These are phyloP conservation scores for Aspergillus nanangensis DNA, from an alignment of 495 filamentous ascomycete genomes.

Conservation along the genomic window DNA sequence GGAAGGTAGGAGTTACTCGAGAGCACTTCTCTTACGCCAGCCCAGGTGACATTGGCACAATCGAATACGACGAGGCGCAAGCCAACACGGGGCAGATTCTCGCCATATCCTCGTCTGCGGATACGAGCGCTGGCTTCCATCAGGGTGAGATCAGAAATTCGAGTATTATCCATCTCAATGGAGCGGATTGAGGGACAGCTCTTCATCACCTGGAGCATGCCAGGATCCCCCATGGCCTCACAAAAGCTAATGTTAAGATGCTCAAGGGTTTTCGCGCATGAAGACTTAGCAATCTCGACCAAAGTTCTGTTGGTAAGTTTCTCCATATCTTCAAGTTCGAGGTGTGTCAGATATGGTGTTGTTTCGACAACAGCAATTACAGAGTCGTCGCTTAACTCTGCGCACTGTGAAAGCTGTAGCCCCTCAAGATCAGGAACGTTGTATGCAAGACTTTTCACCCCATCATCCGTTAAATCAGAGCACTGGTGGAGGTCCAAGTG, in stretches of 20 bases:
- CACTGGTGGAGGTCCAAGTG: constrained; percentile 86
- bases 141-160: constrained; percentile 81
- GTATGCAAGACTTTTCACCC: constrained; percentile 61
- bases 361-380: constrained; percentile 70
- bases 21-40: constrained; percentile 80
- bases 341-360: constrained; percentile 69
- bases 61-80: constrained; percentile 85
- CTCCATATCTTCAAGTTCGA: constrained; percentile 85
- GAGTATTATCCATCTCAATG: constrained; percentile 91
- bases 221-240: constrained; percentile 75
- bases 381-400: constrained; percentile 64
- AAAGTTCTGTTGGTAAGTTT: constrained; percentile 71
- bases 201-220: constrained; percentile 80
- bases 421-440: constrained; percentile 79
- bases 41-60: constrained; percentile 87
- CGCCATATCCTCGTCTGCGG: constrained; percentile 56
- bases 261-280: constrained; percentile 64
- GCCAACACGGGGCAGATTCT: constrained; percentile 52
- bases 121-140: constrained; percentile 78
- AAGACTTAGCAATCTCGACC: constrained; percentile 65
- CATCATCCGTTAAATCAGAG: constrained; percentile 61
- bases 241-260: constrained; percentile 90
- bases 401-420: constrained; percentile 72
- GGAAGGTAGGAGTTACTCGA: constrained; percentile 72
- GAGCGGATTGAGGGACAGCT: constrained; percentile 62